phyloP scores from a whole-genome alignment of 2,329 filamentous ascomycete species.

The Fusarium dlaminii region DNA sequence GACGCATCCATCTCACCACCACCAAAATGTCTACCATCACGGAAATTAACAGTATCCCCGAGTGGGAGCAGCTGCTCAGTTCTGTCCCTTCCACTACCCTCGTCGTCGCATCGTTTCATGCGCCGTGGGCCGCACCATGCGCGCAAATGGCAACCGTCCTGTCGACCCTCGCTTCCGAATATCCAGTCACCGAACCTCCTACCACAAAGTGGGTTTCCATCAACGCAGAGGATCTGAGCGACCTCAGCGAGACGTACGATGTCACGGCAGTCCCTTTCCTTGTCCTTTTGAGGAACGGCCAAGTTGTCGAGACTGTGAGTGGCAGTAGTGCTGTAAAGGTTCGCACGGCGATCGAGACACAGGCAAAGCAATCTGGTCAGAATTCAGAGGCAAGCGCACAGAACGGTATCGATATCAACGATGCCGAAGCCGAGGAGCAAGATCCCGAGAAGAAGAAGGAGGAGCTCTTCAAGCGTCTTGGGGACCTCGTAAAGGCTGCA shows the following conservation, averaged over 20 bases:
- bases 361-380: conserved; percentile 64
- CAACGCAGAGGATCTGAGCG: conserved; percentile 93
- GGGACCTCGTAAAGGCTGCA: conserved; percentile 89
- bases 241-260: conserved; percentile 91
- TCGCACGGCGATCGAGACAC: conserved; percentile 83
- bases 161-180: conserved; percentile 84
- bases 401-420: conserved; percentile 51
- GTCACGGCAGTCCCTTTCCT: conserved; percentile 95
- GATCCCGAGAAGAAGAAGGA: conserved; percentile 76
- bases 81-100: conserved; percentile 75
- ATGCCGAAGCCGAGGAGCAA: conserved; percentile 56
- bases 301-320: conserved; percentile 84
- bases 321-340: conserved; percentile 91
- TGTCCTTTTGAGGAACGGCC: conserved; percentile 79
- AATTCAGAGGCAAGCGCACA: conserved; percentile 48
- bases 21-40: conserved; percentile 76
- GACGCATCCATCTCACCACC: background rate
- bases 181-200: conserved; percentile 73
- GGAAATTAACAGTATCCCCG: conserved; percentile 77
- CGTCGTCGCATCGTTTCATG: conserved; percentile 91
- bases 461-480: conserved; percentile 82
- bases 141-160: conserved; percentile 92
- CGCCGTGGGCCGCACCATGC: conserved; percentile 96
- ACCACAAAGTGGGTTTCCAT: conserved; percentile 85
- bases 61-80: conserved; percentile 76